Conservation (phyloP, 2,329 filamentous ascomycete genomes). For the Hymenoscyphus infarciens region DNA sequence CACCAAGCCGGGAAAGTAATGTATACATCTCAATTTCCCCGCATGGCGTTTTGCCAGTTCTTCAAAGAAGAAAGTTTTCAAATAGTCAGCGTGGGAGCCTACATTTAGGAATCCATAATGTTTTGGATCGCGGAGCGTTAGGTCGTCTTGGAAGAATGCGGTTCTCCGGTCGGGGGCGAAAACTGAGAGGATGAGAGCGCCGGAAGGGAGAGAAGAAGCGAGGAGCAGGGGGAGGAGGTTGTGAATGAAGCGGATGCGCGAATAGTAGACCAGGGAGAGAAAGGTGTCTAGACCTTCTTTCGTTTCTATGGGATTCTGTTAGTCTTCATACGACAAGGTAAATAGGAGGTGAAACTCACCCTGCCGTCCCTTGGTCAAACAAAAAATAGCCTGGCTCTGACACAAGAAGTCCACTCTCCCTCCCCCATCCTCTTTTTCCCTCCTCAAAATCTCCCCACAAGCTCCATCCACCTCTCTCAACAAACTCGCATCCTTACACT, state of each 20-base stretch:
- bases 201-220: conserved; percentile 5
- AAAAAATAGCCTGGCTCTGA: not conserved
- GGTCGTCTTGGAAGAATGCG: no score
- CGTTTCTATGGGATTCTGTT: conserved; percentile 23
- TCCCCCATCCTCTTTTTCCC: not conserved
- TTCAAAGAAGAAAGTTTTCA: no score
- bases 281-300: conserved; percentile 32
- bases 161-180: no score
- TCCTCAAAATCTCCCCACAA: not conserved
- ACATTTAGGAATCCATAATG: no score
- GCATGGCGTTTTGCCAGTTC: no score
- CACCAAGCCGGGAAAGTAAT: no score
- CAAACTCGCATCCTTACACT: not conserved
- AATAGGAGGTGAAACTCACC: not conserved
- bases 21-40: no score
- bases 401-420: not conserved
- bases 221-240: conserved; percentile 31
- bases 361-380: not conserved
- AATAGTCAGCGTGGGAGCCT: no score
- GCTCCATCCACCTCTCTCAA: not conserved
- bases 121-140: no score
- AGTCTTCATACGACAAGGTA: not conserved
- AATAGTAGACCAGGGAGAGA: conserved; percentile 33
- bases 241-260: conserved; percentile 31
- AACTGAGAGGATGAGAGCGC: not conserved